These are phyloP conservation scores for Alternaria gansuensis DNA, from an alignment of 2,329 filamentous ascomycete species.

Conservation along the genomic window DNA sequence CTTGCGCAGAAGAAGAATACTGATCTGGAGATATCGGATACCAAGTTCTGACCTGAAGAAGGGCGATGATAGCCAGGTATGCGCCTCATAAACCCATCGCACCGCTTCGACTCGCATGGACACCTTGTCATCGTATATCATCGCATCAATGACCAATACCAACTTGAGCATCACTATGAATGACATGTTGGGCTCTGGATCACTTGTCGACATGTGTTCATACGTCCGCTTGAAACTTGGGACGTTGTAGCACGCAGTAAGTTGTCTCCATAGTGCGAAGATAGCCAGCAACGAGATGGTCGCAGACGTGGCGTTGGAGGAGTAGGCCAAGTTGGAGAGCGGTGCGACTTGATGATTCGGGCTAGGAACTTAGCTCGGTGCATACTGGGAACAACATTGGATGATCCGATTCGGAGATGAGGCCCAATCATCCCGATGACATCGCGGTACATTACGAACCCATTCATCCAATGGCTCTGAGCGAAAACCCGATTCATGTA, in stretches of 20 bases:
- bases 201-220: conserved; percentile 60
- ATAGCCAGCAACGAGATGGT: conserved; percentile 61
- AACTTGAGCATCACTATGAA: conserved; percentile 68
- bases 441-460: conserved; percentile 55
- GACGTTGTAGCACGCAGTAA: conserved; percentile 63
- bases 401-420: conserved; percentile 50
- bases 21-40: conserved; percentile 61
- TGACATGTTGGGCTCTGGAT: conserved; percentile 43
- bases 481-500: conserved; percentile 68
- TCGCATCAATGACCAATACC: conserved; percentile 66
- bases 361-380: conserved; percentile 64
- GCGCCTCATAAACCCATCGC: conserved; percentile 67
- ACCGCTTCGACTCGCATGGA: conserved; percentile 61
- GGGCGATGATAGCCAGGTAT: conserved; percentile 64
- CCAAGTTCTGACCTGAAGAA: conserved; percentile 63
- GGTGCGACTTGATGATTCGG: conserved; percentile 61
- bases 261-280: conserved; percentile 59
- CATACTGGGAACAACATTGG: conserved; percentile 52
- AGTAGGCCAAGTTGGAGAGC: conserved; percentile 61
- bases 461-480: conserved; percentile 66
- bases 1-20: conserved; percentile 51
- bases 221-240: conserved; percentile 62
- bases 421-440: conserved; percentile 59
- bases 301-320: conserved; percentile 54
- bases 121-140: conserved; percentile 61